Evolutionary conservation across 371 early-diverging fungal species (phyloP).

Genomic region (Massospora cicadina): DNA sequence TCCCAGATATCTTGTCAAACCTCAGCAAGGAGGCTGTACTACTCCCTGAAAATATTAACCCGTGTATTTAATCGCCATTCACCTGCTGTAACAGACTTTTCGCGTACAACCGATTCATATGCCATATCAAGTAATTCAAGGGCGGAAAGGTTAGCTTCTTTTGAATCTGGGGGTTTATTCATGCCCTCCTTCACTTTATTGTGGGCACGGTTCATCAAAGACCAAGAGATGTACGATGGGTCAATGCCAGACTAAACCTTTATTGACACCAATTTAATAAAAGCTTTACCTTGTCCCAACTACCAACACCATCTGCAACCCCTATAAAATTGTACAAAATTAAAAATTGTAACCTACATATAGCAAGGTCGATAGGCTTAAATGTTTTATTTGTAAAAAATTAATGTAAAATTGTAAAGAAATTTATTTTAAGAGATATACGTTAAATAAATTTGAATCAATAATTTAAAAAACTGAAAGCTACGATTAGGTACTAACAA

Average conservation of each 20-base stretch:
- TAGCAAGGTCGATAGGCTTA: too few species aligned
- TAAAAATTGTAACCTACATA: not conserved
- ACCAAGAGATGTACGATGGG: constrained; percentile 5
- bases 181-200: constrained; percentile 19
- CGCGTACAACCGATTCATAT: constrained; percentile 28
- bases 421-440: too few species aligned
- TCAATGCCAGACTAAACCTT: not conserved
- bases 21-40: constrained; percentile 46
- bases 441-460: too few species aligned
- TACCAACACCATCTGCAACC: constrained; percentile 9
- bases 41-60: constrained; percentile 16
- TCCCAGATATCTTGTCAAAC: constrained; percentile 35
- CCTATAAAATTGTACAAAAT: not conserved
- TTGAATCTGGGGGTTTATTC: constrained; percentile 17
- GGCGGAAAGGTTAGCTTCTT: constrained; percentile 14
- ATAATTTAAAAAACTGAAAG: too few species aligned
- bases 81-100: constrained; percentile 34
- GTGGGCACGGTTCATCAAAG: constrained; percentile 45
- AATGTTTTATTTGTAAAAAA: too few species aligned
- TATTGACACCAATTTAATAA: not conserved
- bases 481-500: too few species aligned
- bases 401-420: too few species aligned
- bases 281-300: constrained; percentile 9
- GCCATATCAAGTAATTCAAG: constrained; percentile 34
- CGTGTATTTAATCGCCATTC: not conserved